phyloP scores from a whole-genome alignment of 164 flowering plant species.

The Magnolia kwangsiensis region DNA sequence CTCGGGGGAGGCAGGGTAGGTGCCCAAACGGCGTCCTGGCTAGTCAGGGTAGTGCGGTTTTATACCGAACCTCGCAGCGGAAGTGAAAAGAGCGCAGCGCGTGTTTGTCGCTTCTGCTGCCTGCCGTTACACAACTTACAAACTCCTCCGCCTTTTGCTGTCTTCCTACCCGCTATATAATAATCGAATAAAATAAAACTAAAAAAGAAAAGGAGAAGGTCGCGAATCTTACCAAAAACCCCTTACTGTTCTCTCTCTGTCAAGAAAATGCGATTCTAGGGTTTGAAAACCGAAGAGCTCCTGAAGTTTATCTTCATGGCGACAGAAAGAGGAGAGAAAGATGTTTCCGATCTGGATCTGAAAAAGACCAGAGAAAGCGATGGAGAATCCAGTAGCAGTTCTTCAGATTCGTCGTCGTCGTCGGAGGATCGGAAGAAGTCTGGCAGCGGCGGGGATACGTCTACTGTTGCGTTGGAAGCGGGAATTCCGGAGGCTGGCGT shows the following conservation, averaged over 20 bases:
- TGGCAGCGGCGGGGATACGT: neutral
- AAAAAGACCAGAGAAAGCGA: neutral
- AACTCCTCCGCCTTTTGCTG: no score
- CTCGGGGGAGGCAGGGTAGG: no score
- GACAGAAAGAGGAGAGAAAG: constrained; percentile 4
- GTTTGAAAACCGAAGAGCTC: neutral
- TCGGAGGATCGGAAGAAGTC: neutral
- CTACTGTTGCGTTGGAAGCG: neutral
- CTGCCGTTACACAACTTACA: neutral
- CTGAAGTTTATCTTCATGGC: neutral
- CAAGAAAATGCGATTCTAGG: constrained; percentile 1
- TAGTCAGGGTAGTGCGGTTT: no score
- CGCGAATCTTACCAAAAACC: neutral
- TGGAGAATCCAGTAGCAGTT: neutral
- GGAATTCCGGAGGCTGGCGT: neutral
- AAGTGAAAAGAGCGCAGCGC: neutral
- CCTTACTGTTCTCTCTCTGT: neutral
- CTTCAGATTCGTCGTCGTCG: neutral
- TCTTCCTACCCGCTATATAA: neutral
- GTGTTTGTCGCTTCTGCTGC: neutral
- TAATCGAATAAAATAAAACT: no score
- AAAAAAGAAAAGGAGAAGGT: neutral
- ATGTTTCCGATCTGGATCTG: constrained; percentile 7
- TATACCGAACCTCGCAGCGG: no score
- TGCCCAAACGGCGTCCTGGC: no score